Base-by-base conservation (phyloP, 1,284 basidiomycete genomes). In the Exobasidium rhododendri region DNA sequence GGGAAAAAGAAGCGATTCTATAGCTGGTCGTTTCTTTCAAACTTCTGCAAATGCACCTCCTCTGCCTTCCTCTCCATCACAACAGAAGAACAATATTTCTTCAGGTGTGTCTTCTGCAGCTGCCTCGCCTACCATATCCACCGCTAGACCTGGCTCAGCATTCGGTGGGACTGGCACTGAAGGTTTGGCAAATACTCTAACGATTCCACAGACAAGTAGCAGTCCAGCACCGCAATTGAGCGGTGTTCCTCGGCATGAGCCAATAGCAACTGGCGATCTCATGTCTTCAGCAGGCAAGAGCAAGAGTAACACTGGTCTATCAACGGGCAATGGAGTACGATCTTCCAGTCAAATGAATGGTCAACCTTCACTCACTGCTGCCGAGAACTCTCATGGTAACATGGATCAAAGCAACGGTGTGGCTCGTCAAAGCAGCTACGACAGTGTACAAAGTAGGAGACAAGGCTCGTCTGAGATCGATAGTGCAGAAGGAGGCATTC, bases 161-260 rank as follows among this genome's bases (percentile, higher is more conserved):
- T 40, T 40, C 17, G 47, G 47, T 28, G 47, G 47, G 28, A 61
- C 60, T 11, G 54, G 59, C 26, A 64, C 59, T 10, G 62, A 68
- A 17, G 66, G 68, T 1, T 59, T 72, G 22, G 68, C 70, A 11
- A 70, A 66, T 24, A 73, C 70, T 5, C 62, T 70, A 13, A 51
- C 59, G 1, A 62, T 70, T 6, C 66, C 66, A 5, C 35, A 7
- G 10, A 10, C 35, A 40, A 58, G 57, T 22, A 50, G 52, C 2
- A 67, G 64, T 0, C 68, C 64, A 26, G 66, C 70, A 0, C 70
- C 70, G 13, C 70, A 71, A 56, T 62, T 73, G 13, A 63, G 63
- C 20, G 66, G 69, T 10, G 61, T 70, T 14, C 67, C 67, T 22
- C 53, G 57, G 0, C 69, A 69, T 35, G 67, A 70, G 49, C 69